Evolutionary conservation across 2,329 filamentous ascomycete genomes (phyloP).

Genomic region (Cercospora sojina): DNA sequence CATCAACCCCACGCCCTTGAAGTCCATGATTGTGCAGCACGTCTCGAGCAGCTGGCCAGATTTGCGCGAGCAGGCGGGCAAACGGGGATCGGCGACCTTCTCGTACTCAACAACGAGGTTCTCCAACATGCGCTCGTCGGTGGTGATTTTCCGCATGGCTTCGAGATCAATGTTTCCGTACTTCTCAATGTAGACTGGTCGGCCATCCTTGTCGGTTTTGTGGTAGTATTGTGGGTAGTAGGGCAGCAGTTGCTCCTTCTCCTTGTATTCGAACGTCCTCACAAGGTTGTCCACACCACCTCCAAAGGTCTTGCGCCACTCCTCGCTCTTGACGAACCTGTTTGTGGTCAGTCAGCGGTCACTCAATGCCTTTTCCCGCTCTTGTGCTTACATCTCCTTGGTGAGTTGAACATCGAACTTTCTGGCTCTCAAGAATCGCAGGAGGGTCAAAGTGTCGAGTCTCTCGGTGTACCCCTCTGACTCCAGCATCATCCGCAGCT

Average conservation of each 20-base stretch:
- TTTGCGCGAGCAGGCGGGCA: slow-evolving; percentile 94
- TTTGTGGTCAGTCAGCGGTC: slow-evolving; percentile 29
- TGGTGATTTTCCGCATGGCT: slow-evolving; percentile 91
- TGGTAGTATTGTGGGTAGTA: slow-evolving; percentile 99
- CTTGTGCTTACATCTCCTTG: slow-evolving; percentile 75
- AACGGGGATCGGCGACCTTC: slow-evolving; percentile 85
- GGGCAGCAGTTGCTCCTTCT: slow-evolving; percentile 79
- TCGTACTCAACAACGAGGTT: slow-evolving; percentile 98
- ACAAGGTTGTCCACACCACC: slow-evolving; percentile 74
- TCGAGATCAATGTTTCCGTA: slow-evolving; percentile 88
- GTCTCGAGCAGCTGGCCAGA: slow-evolving; percentile 87
- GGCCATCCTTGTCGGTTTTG: slow-evolving; percentile 93
- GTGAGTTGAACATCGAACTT: slow-evolving; percentile 86
- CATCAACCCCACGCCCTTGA: slow-evolving; percentile 85
- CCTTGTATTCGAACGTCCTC: slow-evolving; percentile 78
- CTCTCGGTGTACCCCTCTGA: slow-evolving; percentile 75
- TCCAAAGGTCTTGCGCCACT: slow-evolving; percentile 84
- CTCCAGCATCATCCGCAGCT: slow-evolving; percentile 84
- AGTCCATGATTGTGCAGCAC: slow-evolving; percentile 96
- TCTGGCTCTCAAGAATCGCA: slow-evolving; percentile 73
- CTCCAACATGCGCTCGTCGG: slow-evolving; percentile 86
- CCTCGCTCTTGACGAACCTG: slow-evolving; percentile 88
- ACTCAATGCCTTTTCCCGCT: background rate
- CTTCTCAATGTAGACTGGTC: slow-evolving; percentile 95
- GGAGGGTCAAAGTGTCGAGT: slow-evolving; percentile 88